Percentiles rank a stretch among this genome's conserved stretches.
These are phyloP conservation scores for Onygenales sp. DNA, from an alignment of 2,329 filamentous ascomycete species.

Conservation along the genomic window DNA sequence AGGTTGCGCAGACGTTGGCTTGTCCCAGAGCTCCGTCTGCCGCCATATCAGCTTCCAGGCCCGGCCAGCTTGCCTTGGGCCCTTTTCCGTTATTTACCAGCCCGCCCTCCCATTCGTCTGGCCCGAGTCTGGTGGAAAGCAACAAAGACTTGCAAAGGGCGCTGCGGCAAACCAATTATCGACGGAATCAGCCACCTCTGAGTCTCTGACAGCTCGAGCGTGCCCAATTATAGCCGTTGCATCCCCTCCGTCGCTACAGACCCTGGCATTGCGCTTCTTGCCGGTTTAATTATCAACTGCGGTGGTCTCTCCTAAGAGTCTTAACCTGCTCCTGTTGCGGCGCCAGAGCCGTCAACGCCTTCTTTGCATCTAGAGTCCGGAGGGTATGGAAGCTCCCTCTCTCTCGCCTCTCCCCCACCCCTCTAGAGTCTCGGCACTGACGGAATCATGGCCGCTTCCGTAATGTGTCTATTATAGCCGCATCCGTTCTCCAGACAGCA, in stretches of 20 bases:
- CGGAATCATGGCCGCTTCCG: not conserved
- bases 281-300: not conserved
- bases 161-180: not conserved
- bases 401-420: not conserved
- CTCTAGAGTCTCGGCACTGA: not conserved
- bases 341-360: not conserved
- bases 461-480: not conserved
- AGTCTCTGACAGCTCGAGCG: not conserved
- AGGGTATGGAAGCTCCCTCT: not conserved
- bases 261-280: not conserved
- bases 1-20: too few species aligned
- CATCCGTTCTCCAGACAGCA: not conserved
- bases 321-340: not conserved
- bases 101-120: too few species aligned
- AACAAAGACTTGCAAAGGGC: not conserved
- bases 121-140: too few species aligned
- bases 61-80: too few species aligned
- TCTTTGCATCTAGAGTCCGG: not conserved
- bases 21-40: too few species aligned
- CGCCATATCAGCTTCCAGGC: too few species aligned
- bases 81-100: too few species aligned
- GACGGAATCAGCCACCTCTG: not conserved
- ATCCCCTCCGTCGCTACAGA: not conserved
- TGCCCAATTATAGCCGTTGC: not conserved
- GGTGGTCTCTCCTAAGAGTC: not conserved